These are phyloP conservation scores for Kwoniella shandongensis DNA, from an alignment of 768 basidiomycete genomes.

Conservation along the genomic window DNA sequence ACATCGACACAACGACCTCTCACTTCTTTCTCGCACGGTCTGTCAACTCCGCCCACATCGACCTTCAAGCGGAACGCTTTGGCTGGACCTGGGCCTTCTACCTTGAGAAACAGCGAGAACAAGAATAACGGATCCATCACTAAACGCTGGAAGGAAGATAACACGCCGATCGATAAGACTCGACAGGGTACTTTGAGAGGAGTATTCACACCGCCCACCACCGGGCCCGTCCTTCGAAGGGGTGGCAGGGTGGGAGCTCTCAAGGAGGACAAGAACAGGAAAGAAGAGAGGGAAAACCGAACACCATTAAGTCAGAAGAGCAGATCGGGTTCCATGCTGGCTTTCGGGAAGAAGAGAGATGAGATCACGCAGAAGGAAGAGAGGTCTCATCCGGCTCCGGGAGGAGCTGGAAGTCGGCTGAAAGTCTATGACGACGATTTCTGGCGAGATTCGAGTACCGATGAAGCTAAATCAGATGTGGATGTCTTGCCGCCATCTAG, in stretches of 20 bases:
- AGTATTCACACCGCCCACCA: conserved; percentile 27
- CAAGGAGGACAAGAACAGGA: background rate
- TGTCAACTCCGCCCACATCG: conserved; percentile 32
- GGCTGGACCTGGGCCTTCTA: conserved; percentile 17
- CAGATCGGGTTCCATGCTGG: background rate
- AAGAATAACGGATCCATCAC: conserved; percentile 6
- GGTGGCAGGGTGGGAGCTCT: background rate
- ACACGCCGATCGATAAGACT: conserved; percentile 3
- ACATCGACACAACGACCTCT: conserved; percentile 32
- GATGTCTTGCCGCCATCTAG: too few relatives aligned
- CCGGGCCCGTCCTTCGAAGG: background rate
- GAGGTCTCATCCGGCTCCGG: background rate
- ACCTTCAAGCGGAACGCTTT: conserved; percentile 4
- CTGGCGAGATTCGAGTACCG: conserved; percentile 3
- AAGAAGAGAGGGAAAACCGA: background rate
- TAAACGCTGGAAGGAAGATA: conserved; percentile 9
- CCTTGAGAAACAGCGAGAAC: background rate
- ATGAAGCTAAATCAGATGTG: background rate
- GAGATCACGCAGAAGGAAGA: background rate
- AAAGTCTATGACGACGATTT: conserved; percentile 12
- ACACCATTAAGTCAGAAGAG: conserved; percentile 5
- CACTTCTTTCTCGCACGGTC: conserved; percentile 20
- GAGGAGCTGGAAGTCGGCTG: background rate
- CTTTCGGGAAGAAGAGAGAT: background rate
- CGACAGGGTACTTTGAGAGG: conserved; percentile 22